A percentile compares a stretch with the other conserved stretches of the same genome.
These are phyloP conservation scores for Colletotrichum sp. DNA, from an alignment of 2,329 filamentous ascomycete genomes.

Conservation along the genomic window DNA sequence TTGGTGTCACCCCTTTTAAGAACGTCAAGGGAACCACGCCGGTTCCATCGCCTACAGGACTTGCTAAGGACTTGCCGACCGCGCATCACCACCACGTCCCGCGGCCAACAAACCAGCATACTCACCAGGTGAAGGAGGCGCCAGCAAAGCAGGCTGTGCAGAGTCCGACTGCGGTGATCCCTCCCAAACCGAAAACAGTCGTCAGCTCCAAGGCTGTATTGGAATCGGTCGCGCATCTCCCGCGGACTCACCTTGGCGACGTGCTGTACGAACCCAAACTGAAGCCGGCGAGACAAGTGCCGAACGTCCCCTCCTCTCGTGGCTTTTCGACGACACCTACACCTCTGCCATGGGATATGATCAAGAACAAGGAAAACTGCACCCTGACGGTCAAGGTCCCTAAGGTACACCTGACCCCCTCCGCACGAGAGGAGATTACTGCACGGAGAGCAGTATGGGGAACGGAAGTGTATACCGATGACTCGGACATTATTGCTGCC, in stretches of 20 bases:
- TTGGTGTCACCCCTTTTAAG: constrained; percentile 52
- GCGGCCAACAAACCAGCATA: constrained; percentile 32
- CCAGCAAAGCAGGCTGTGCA: constrained; percentile 31
- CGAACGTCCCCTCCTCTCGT: constrained; percentile 41
- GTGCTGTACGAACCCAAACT: constrained; percentile 79
- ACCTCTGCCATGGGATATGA: constrained; percentile 76
- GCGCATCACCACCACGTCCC: constrained; percentile 53
- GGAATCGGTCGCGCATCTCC: constrained; percentile 71
- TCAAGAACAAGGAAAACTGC: constrained; percentile 81
- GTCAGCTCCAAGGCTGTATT: constrained; percentile 75
- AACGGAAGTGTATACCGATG: constrained; percentile 92
- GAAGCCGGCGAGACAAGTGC: constrained; percentile 53
- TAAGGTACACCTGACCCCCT: constrained; percentile 72
- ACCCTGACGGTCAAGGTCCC: constrained; percentile 89
- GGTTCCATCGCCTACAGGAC: constrained; percentile 48
- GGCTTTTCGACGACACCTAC: constrained; percentile 64
- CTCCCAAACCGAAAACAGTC: constrained; percentile 68
- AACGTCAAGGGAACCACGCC: constrained; percentile 51
- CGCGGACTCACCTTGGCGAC: constrained; percentile 83
- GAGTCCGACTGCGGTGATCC: constrained; percentile 46
- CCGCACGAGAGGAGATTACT: constrained; percentile 83
- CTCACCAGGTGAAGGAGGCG: constrained; percentile 16
- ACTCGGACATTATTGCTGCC: constrained; percentile 90
- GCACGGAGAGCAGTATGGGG: constrained; percentile 85
- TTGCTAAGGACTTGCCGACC: constrained; percentile 37